Evolutionary conservation across 805 yeast species (phyloP).

Genomic region (Nakazawaea ernobii): DNA sequence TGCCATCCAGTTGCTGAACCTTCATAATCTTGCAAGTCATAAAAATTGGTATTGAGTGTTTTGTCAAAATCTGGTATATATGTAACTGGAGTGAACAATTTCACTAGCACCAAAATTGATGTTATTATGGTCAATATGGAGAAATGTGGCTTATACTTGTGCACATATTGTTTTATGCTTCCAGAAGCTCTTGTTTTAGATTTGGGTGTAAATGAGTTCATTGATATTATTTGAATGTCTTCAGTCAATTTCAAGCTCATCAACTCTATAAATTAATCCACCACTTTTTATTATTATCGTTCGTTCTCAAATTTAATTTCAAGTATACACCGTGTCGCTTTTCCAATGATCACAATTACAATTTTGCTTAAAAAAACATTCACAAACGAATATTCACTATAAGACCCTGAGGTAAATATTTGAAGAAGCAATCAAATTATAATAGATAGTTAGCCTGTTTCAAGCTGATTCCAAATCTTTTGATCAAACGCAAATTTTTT

Average conservation of each 20-base stretch:
- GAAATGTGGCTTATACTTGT: not conserved
- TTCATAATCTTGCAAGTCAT: conserved; percentile 36
- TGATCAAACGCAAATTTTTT: too few relatives aligned
- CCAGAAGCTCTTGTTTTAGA: not conserved
- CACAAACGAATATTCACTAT: too few relatives aligned
- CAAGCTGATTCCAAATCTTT: too few relatives aligned
- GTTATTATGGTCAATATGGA: not conserved
- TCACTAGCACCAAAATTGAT: conserved; percentile 2
- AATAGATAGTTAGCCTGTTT: too few relatives aligned
- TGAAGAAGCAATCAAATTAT: too few relatives aligned
- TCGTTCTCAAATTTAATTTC: too few relatives aligned
- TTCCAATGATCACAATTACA: too few relatives aligned
- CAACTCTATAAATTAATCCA: not conserved
- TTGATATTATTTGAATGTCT: conserved; percentile 4
- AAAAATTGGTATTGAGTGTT: conserved; percentile 16
- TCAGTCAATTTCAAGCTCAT: not conserved
- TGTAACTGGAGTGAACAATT: not conserved
- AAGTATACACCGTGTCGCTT: too few relatives aligned
- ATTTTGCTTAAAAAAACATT: too few relatives aligned
- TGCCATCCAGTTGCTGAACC: conserved; percentile 50
- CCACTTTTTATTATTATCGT: too few relatives aligned
- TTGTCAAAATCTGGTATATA: conserved; percentile 12
- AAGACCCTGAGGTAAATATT: too few relatives aligned
- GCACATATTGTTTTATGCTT: not conserved
- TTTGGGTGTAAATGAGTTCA: not conserved